phyloP scores from a whole-genome alignment of 371 early-diverging fungal genomes.

The Nematocida ironsii region DNA sequence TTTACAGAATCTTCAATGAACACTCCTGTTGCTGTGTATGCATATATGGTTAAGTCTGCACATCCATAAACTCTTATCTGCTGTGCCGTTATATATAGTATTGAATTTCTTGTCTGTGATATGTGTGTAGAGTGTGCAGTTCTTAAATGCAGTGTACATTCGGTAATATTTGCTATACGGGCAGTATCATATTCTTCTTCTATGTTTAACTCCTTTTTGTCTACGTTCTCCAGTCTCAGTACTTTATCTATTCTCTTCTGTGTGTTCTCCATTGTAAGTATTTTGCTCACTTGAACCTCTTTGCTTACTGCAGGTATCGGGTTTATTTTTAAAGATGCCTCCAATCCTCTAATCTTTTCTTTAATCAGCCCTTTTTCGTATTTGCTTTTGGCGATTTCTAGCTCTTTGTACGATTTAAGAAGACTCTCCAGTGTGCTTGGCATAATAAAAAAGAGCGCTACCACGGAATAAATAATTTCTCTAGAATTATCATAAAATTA shows the following conservation, averaged over 20 bases:
- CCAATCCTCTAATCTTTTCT: constrained; percentile 11
- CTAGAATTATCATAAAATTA: background rate
- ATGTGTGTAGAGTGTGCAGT: constrained; percentile 14
- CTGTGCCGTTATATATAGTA: constrained; percentile 23
- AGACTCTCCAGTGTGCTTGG: constrained; percentile 9
- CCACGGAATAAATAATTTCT: background rate
- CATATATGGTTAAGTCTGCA: constrained; percentile 21
- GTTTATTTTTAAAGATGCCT: background rate
- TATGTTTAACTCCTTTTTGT: background rate
- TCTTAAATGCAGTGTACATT: background rate
- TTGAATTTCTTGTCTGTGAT: background rate
- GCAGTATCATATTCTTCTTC: constrained; percentile 20
- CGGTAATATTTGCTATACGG: background rate
- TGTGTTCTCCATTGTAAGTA: constrained; percentile 26
- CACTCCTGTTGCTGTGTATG: constrained; percentile 52
- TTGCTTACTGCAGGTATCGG: background rate
- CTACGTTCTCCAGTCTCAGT: background rate
- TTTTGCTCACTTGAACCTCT: background rate
- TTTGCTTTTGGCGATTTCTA: constrained; percentile 27
- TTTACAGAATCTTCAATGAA: constrained; percentile 28
- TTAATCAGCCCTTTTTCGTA: constrained; percentile 28
- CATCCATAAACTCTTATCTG: constrained; percentile 23
- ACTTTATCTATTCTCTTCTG: background rate
- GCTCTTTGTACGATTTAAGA: background rate
- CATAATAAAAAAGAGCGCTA: constrained; percentile 9